These are phyloP conservation scores for Cercospora sp. DNA, from an alignment of 2,329 filamentous ascomycete genomes.

Conservation along the genomic window DNA sequence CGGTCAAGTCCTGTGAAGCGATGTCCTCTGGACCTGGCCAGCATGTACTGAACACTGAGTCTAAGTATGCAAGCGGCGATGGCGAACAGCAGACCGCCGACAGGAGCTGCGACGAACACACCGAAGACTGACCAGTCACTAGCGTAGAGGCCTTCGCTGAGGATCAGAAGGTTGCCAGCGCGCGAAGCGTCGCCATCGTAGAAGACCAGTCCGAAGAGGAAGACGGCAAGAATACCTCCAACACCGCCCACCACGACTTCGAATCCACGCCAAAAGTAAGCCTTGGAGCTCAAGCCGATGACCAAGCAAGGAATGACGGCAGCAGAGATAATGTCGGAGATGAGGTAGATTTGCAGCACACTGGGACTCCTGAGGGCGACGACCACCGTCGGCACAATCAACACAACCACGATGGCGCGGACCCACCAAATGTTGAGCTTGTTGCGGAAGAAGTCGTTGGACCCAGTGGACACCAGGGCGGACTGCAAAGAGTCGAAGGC, in stretches of 20 bases:
- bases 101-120: constrained; percentile 75
- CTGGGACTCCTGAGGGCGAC: constrained; percentile 72
- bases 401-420: constrained; percentile 65
- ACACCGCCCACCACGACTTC: constrained; percentile 77
- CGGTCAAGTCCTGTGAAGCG: constrained; percentile 69
- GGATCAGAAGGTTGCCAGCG: constrained; percentile 68
- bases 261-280: constrained; percentile 75
- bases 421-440: constrained; percentile 74
- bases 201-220: constrained; percentile 78
- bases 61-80: constrained; percentile 63
- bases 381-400: constrained; percentile 74
- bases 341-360: constrained; percentile 79
- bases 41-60: constrained; percentile 58
- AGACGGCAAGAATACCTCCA: constrained; percentile 76
- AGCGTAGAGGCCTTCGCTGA: constrained; percentile 72
- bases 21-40: constrained; percentile 59
- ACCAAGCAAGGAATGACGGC: constrained; percentile 73
- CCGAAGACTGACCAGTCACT: constrained; percentile 82
- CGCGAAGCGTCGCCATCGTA: constrained; percentile 62
- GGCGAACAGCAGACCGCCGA: constrained; percentile 73
- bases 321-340: constrained; percentile 76
- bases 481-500: constrained; percentile 80
- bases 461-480: constrained; percentile 76
- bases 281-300: constrained; percentile 65
- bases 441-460: constrained; percentile 84